Evolutionary conservation across 768 basidiomycete species (phyloP), one percentile per base, ranked within the genome.

Genomic region (Amanita pseudoporphyria): DNA sequence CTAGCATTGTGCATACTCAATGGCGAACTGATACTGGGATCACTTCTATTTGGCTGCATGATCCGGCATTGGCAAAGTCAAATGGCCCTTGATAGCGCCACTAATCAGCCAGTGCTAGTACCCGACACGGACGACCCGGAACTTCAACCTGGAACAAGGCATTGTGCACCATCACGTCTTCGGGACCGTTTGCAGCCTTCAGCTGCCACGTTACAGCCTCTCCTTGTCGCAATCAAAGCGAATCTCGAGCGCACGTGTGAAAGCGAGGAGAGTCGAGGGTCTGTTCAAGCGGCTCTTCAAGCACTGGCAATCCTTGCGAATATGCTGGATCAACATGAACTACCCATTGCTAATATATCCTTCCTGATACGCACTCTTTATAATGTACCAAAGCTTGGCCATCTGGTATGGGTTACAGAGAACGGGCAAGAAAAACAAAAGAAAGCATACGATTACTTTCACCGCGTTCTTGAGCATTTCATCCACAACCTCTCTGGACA

Each of bases 11-110:
- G 82, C 49, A 67, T 91, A 16, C 60, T 87, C 33, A 86, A 90
- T 44, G 85, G 86, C 21, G 88, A 91, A 59, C 79, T 91, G 43
- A 72, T 90, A 35, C 70, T 85, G n/a, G 87, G 78, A 0, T 81
- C 83, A 1, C 64, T 89, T 22, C 65, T 88, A 5, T 85, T 89
- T 49, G 82, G 74, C 1, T 63, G 78, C 36, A 58, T 86, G 16
- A 64, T 86, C 37, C 77, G 82, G 54, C 82, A 87, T 26, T 83
- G 74, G 69, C 76, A 84, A 58, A 50, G 63, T 9, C 66, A 66
- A 21, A 63, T 60, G 47, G 36, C 37, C 22, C 49, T 50, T n/a
- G 45, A n/a, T 9, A n/a, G 41, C 9, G 28, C 9, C 39, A 37
- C 30, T 45, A 37, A 37, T 30, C 54, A 47, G 9, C 49, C 33